phyloP scores from a whole-genome alignment of 116 monocot species.

The Cymodocea nodosa region DNA sequence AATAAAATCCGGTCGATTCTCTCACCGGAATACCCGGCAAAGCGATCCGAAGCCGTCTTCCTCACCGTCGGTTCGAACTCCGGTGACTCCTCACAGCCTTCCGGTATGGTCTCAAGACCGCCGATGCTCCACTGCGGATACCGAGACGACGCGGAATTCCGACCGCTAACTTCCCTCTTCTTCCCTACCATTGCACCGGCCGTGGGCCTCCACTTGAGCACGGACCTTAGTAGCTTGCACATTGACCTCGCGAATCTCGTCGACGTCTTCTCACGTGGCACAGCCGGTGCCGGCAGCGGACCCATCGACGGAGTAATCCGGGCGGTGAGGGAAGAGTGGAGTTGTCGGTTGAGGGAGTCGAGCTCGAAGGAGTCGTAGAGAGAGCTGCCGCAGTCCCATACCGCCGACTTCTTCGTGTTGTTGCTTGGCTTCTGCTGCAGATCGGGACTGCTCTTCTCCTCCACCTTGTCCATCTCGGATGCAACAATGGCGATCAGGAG shows the following conservation, averaged over 20 bases:
- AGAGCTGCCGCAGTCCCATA: conserved; percentile 72
- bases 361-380: conserved; percentile 82
- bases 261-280: not conserved
- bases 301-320: conserved; percentile 39
- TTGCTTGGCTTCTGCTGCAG: not conserved
- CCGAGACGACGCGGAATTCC: not conserved
- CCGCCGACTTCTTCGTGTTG: conserved; percentile 8
- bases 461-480: not conserved
- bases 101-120: conserved; percentile 8
- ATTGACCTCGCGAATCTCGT: not conserved
- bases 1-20: too few relatives aligned
- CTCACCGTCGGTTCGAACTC: not conserved
- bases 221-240: not conserved
- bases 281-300: not conserved
- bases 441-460: not conserved
- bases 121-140: not conserved
- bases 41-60: conserved; percentile 7
- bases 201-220: not conserved
- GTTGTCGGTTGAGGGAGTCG: conserved; percentile 37
- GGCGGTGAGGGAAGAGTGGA: conserved; percentile 37
- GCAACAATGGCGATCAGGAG: not conserved
- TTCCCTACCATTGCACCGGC: not conserved
- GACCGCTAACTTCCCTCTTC: not conserved
- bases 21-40: not conserved
- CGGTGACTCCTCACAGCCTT: conserved; percentile 8